A percentile compares a stretch with the other conserved stretches of the same genome.
phyloP scores from a whole-genome alignment of 495 filamentous ascomycete genomes.

The Letharia lupina region DNA sequence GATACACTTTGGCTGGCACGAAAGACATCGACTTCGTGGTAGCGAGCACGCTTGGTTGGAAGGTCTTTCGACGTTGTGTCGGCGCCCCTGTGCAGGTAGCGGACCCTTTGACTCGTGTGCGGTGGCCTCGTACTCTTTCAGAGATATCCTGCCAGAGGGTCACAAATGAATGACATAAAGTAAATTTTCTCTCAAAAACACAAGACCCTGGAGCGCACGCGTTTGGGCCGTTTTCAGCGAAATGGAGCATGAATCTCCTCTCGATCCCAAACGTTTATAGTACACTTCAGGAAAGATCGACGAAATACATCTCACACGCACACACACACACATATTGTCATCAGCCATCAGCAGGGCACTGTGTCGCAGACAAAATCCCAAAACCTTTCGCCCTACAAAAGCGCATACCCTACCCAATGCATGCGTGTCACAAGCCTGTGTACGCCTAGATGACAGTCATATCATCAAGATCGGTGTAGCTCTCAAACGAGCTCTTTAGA shows the following conservation, averaged over 20 bases:
- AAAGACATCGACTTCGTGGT: background rate
- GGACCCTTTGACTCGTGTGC: background rate
- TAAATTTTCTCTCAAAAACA: background rate
- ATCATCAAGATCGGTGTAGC: background rate
- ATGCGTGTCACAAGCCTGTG: background rate
- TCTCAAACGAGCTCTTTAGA: background rate
- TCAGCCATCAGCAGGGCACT: background rate
- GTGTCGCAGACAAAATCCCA: background rate
- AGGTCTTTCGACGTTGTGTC: background rate
- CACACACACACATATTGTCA: background rate
- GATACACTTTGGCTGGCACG: conserved; percentile 6
- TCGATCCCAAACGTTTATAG: background rate
- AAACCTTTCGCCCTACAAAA: background rate
- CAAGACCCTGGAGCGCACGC: background rate
- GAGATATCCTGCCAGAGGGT: background rate
- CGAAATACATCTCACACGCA: background rate
- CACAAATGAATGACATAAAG: background rate
- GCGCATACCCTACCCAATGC: background rate
- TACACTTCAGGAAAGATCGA: background rate
- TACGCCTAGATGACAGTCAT: background rate
- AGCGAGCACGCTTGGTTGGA: background rate
- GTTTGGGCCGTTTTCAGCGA: background rate
- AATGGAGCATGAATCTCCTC: background rate
- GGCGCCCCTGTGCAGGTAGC: background rate
- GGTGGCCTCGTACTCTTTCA: background rate